Evolutionary conservation across 192 early-diverging fungal genomes (phyloP), one percentile per base, ranked within the genome.

Genomic region (Coemansia sp.): DNA sequence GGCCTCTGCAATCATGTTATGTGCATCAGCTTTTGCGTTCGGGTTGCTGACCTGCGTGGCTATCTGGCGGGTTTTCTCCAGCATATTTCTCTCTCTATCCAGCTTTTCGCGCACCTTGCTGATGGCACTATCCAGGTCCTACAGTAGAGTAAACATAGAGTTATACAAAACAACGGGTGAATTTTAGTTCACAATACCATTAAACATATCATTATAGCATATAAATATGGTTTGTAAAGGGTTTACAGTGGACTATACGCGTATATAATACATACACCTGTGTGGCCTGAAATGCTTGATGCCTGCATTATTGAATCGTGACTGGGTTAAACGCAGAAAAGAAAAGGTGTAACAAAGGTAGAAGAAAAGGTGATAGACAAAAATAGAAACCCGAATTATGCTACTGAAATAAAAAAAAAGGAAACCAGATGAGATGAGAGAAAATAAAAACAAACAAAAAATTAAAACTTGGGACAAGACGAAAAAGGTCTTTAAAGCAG

Each of bases 11-110:
- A 91, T 84, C 67, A 86, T 86, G 48, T 77, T 80, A 69, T 96
- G 90, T 66, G 93, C 95, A 68, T 94, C 87, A 63, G 90, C 85
- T 33, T 82, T 78, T 49, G 87, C 87, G 60, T 84, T 89, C 28
- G 72, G 76, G 81, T 95, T 93, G 57, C 83, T 89, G 34, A 92
- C 80, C 70, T 89, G 82, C 18, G 85, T 78, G 14, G 87, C 84
- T 85, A 95, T 84, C 64, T 88, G 77, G 16, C 87, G 81, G 30
- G 91, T 88, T 63, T 88, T 92, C 48, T 88, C 85, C 60, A 89
- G 86, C 76, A 87, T 86, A 66, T 86, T 89, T 50, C 84, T 70
- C 83, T 94, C 93, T 45, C 85, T 86, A 48, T 89, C 84, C 60
- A 93, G 87, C 71, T 90, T 92, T 40, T 82, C 79, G 52, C 80